These are phyloP conservation scores for Cladosporium oxysporum DNA, from an alignment of 2,329 filamentous ascomycete species.

Conservation along the genomic window DNA sequence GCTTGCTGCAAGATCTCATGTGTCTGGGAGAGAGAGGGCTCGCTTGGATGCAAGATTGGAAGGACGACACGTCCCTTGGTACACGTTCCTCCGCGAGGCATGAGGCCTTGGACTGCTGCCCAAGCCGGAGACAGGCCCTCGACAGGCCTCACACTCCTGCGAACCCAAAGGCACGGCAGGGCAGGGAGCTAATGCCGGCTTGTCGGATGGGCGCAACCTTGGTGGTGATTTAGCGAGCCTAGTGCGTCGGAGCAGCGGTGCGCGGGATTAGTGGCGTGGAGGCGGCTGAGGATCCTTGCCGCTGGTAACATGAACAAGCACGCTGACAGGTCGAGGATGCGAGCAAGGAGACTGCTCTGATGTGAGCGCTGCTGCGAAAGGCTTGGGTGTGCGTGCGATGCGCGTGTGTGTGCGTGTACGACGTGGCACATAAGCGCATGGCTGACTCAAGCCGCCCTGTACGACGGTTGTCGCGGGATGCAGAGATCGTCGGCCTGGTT, in stretches of 20 bases:
- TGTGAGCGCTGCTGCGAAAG: conserved; percentile 8
- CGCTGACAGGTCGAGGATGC: neutral
- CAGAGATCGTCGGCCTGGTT: neutral
- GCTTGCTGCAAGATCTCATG: conserved; percentile 8
- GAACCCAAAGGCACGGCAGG: conserved; percentile 2
- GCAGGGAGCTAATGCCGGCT: conserved; percentile 6
- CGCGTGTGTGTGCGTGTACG: neutral
- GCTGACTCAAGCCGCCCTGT: conserved; percentile 11
- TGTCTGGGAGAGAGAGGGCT: neutral
- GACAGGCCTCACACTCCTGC: neutral
- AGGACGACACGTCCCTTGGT: conserved; percentile 6
- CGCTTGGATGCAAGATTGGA: conserved; percentile 9
- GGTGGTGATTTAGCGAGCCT: neutral
- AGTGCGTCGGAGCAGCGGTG: conserved; percentile 13
- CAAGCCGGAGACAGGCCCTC: conserved; percentile 7
- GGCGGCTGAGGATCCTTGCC: conserved; percentile 13
- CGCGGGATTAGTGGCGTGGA: conserved; percentile 11
- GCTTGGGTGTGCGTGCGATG: neutral
- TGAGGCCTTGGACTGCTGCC: neutral
- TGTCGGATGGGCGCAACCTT: neutral
- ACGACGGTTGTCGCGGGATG: neutral
- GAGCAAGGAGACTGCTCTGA: conserved; percentile 8
- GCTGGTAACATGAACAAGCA: neutral
- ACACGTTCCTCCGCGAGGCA: conserved; percentile 15
- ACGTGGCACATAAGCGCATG: conserved; percentile 13